phyloP scores from a whole-genome alignment of 2,329 filamentous ascomycete genomes.

The Dothideomycetes sp. region DNA sequence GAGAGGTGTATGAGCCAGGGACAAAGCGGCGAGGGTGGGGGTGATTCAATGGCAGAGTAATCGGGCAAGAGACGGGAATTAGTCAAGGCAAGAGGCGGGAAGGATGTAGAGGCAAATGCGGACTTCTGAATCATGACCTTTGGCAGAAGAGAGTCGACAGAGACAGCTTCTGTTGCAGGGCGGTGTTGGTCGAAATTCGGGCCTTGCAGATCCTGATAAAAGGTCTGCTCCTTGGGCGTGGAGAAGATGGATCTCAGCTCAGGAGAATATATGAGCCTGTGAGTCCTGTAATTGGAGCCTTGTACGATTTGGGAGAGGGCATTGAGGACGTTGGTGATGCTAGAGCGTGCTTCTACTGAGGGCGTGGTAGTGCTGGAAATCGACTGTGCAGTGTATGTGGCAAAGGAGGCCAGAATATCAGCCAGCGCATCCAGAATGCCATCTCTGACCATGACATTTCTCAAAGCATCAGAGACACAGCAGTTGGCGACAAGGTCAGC shows the following conservation, averaged over 20 bases:
- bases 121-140: slow-evolving; percentile 11
- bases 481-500: slow-evolving; percentile 52
- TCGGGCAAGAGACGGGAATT: slow-evolving; percentile 6
- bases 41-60: slow-evolving; percentile 12
- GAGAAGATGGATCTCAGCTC: slow-evolving; percentile 27
- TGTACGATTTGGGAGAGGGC: slow-evolving; percentile 67
- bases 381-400: slow-evolving; percentile 23
- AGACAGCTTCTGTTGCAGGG: background rate
- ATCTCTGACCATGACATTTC: slow-evolving; percentile 56
- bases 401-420: slow-evolving; percentile 46
- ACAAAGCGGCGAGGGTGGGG: slow-evolving; percentile 27
- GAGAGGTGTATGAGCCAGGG: slow-evolving; percentile 37
- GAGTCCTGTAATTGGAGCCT: slow-evolving; percentile 67
- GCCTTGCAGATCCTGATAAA: background rate
- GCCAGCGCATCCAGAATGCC: slow-evolving; percentile 73
- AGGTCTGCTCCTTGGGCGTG: background rate
- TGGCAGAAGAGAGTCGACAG: slow-evolving; percentile 8
- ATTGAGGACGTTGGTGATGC: slow-evolving; percentile 54
- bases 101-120: slow-evolving; percentile 8
- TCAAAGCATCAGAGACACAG: slow-evolving; percentile 52
- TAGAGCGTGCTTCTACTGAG: slow-evolving; percentile 32
- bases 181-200: background rate
- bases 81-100: slow-evolving; percentile 8
- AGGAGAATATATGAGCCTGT: slow-evolving; percentile 41
- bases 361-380: slow-evolving; percentile 30